These are phyloP conservation scores for Neonothopanus nambi DNA, from an alignment of 1,284 basidiomycete species.

Conservation along the genomic window DNA sequence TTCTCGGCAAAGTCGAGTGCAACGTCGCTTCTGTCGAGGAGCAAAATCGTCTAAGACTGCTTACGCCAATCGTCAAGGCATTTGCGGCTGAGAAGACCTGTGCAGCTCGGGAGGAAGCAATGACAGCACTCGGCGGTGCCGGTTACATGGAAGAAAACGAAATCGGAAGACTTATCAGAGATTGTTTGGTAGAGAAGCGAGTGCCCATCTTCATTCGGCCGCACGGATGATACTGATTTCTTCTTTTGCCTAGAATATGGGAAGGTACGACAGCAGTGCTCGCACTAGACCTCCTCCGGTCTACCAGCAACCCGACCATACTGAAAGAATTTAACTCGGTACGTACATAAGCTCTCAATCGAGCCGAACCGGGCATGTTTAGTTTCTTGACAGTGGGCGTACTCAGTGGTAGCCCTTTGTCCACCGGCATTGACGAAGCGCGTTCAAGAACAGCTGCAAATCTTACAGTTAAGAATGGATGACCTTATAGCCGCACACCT, in stretches of 20 bases:
- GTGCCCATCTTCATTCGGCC: slow-evolving; percentile 5
- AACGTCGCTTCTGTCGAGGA: slow-evolving; percentile 50
- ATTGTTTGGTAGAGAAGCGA: slow-evolving; percentile 69
- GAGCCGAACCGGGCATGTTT: background rate
- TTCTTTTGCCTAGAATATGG: slow-evolving; percentile 61
- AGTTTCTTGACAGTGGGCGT: slow-evolving; percentile 50
- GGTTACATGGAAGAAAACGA: slow-evolving; percentile 85
- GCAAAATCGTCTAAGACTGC: slow-evolving; percentile 54
- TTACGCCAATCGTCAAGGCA: slow-evolving; percentile 74
- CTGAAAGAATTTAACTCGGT: slow-evolving; percentile 40
- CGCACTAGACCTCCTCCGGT: slow-evolving; percentile 65
- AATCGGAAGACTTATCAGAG: slow-evolving; percentile 63
- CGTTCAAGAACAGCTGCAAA: slow-evolving; percentile 28
- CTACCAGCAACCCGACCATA: slow-evolving; percentile 37
- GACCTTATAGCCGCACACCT: slow-evolving; percentile 37
- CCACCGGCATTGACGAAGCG: slow-evolving; percentile 31
- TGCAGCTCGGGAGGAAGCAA: slow-evolving; percentile 69
- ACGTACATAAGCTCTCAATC: slow-evolving; percentile 13
- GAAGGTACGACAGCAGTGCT: slow-evolving; percentile 76
- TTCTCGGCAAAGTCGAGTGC: slow-evolving; percentile 68
- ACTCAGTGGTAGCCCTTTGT: slow-evolving; percentile 41
- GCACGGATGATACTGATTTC: background rate
- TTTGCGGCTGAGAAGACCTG: slow-evolving; percentile 68
- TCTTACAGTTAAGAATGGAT: slow-evolving; percentile 38
- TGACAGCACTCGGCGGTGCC: slow-evolving; percentile 75